Evolutionary conservation across 2,329 filamentous ascomycete genomes (phyloP), one percentile per base, ranked within the genome.

Genomic region (Claviceps lovelessii): DNA sequence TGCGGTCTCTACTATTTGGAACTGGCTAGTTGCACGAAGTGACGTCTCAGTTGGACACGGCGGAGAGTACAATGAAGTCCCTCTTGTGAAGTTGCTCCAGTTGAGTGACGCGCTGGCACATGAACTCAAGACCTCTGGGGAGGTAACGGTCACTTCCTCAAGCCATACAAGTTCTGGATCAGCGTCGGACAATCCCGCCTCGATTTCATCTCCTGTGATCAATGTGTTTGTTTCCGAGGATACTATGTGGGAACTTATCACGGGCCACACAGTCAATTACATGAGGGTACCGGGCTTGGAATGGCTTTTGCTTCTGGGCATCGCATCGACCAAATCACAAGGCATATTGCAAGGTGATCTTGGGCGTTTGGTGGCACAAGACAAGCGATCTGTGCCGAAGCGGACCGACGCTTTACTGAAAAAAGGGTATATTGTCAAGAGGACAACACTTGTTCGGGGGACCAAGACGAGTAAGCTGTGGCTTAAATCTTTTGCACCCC

Each of bases 391-490:
- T 1, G 73, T 84, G 1, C 80, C 81, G 3, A 80, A 78, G 55
- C 72, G 81, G 39, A 84, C 81, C 0, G 79, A 83, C 58, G 73
- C 74, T 3, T 70, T 84, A 1, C 73, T 77, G 5, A 72, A 73
- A 58, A 83, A 83, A 61, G 80, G 80, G 17, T 84, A 84, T 58
- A 78, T 82, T 50, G 75, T 75, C 52, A 84, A 84, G 64, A 73
- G 80, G 45, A 78, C 79, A 4, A 76, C 79, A 1, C 73, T 83
- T 23, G 74, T 80, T 11, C 72, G 76, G 52, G 78, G 78, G 42
- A 78, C 75, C 55, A 81, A 81, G 61, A 83, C 81, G 1, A 83
- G 80, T 68, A 81, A 80, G 62, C 68, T 84, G 53, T 84, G 80
- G 76, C 72, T 83, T 49, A 73, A 75, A 49, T 68, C 72, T 33